Conservation (phyloP, 108 stramenopile genomes). For the Discostella stelligeroides region DNA sequence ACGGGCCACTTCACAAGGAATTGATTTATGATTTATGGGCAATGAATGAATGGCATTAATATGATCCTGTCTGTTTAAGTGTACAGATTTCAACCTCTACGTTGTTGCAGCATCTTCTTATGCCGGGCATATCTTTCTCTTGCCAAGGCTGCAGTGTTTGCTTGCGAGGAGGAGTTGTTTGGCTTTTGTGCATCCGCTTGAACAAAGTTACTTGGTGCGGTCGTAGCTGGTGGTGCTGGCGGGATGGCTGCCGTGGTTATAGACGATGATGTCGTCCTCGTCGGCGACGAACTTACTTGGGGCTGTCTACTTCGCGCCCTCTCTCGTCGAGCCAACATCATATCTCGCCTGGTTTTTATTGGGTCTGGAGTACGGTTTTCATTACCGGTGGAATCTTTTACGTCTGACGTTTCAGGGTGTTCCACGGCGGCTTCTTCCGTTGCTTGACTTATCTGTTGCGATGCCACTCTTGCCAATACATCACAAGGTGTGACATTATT, state of each 20-base stretch:
- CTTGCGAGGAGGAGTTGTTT: conserved; percentile 1
- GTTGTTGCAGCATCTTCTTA: conserved; percentile 27
- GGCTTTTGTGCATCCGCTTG: too few relatives aligned
- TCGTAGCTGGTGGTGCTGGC: conserved; percentile 7
- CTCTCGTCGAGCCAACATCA: conserved; percentile 1
- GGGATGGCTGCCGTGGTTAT: neutral
- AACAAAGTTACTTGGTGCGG: too few relatives aligned
- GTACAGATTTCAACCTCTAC: neutral
- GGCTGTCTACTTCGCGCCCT: conserved; percentile 1
- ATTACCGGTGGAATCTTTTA: neutral
- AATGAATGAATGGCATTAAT: too few relatives aligned
- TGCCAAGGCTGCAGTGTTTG: conserved; percentile 29
- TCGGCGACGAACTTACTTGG: neutral
- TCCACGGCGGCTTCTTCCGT: neutral
- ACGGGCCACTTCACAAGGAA: too few relatives aligned
- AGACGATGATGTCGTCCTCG: neutral
- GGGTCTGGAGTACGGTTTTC: neutral
- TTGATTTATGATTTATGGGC: too few relatives aligned
- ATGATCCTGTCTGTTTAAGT: too few relatives aligned
- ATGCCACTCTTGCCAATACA: neutral
- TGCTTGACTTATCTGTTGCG: neutral
- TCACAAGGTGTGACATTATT: neutral
- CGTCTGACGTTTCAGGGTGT: neutral
- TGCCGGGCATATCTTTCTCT: conserved; percentile 46
- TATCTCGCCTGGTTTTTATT: conserved; percentile 7